Percentiles rank a stretch among this genome's conserved stretches.
phyloP scores from a whole-genome alignment of 108 stramenopile species.

The Skeletonema grethae region DNA sequence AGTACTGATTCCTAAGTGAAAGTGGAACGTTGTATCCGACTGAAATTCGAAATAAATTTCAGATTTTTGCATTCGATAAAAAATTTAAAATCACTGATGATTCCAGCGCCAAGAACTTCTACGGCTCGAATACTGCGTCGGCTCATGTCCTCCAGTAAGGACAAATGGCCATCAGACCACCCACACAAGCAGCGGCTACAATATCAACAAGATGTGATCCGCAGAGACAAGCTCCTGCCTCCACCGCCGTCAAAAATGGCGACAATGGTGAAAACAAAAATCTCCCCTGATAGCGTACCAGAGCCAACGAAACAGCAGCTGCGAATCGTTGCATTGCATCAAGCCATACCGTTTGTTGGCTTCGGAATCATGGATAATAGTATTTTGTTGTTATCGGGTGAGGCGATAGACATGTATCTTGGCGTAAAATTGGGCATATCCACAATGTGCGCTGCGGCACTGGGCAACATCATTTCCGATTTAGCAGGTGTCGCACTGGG shows the following conservation, averaged over 20 bases:
- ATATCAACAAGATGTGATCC: constrained; percentile 11
- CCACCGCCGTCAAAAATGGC: constrained; percentile 13
- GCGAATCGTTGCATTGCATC: constrained; percentile 60
- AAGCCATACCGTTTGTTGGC: constrained; percentile 84
- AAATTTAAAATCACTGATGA: no score
- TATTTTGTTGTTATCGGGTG: constrained; percentile 94
- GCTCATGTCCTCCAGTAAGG: not conserved
- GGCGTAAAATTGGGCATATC: constrained; percentile 92
- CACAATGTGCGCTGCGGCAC: constrained; percentile 96
- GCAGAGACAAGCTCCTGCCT: constrained; percentile 14
- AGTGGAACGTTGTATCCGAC: no score
- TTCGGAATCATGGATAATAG: constrained; percentile 98
- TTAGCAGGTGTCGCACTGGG: constrained; percentile 87
- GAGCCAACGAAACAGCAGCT: constrained; percentile 68
- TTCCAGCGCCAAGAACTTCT: not conserved
- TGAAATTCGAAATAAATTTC: no score
- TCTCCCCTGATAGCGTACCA: not conserved
- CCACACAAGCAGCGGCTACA: constrained; percentile 6
- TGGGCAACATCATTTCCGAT: constrained; percentile 90
- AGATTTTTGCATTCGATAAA: no score
- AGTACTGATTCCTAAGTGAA: no score
- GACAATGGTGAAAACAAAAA: not conserved
- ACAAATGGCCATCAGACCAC: constrained; percentile 26
- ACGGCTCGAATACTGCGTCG: not conserved
- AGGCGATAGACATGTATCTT: constrained; percentile 89